Conservation (phyloP, 768 basidiomycete genomes). For the Dacryopinax spathularia region DNA sequence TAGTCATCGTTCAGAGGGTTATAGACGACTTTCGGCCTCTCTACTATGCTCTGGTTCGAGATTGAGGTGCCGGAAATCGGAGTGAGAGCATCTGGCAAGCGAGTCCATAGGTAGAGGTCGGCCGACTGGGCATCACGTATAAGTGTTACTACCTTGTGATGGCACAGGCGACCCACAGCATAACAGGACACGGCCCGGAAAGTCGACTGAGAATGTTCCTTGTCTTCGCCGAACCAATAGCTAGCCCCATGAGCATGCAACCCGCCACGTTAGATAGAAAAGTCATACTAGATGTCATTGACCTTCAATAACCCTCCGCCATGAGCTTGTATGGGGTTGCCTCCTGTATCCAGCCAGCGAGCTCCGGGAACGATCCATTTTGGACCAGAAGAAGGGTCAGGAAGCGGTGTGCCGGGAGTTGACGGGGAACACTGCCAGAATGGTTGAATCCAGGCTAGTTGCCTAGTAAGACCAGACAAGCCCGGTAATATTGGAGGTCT, state of each 20-base stretch:
- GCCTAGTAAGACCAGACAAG: no score
- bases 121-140: conserved; percentile 25
- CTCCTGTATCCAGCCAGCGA: conserved; percentile 46
- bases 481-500: no score
- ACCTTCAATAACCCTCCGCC: conserved; percentile 48
- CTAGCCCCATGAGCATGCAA: conserved; percentile 38
- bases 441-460: not conserved
- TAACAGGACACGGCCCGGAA: conserved; percentile 50
- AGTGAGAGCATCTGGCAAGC: conserved; percentile 44
- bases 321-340: conserved; percentile 49
- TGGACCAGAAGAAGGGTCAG: not conserved
- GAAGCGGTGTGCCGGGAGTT: not conserved
- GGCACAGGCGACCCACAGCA: conserved; percentile 23
- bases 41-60: conserved; percentile 43
- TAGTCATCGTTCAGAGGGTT: conserved; percentile 26
- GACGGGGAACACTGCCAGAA: not conserved
- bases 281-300: not conserved
- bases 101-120: conserved; percentile 41
- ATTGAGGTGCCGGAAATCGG: conserved; percentile 43
- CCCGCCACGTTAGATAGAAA: not conserved
- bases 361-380: conserved; percentile 42
- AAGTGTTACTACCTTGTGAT: not conserved
- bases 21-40: conserved; percentile 43
- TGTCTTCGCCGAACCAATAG: conserved; percentile 55
- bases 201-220: conserved; percentile 38